phyloP scores from a whole-genome alignment of 148 eudicot genomes.

The Polygonum maritimum region DNA sequence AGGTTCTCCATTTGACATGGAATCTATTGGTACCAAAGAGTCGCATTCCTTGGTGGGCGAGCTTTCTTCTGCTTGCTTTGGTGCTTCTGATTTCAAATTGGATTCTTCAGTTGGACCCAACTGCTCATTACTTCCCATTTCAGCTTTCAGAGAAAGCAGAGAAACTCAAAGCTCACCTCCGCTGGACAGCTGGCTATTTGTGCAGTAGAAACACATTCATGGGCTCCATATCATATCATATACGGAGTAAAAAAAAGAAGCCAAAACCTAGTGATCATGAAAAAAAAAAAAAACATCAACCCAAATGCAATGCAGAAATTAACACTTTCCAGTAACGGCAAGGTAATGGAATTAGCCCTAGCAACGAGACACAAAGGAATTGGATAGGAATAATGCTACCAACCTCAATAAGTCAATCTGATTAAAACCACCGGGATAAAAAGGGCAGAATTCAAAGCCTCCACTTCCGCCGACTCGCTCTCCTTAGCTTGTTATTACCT shows the following conservation, averaged over 20 bases:
- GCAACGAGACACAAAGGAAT: not conserved
- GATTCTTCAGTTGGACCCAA: not conserved
- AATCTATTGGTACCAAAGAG: not conserved
- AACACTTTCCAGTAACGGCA: not conserved
- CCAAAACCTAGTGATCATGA: not conserved
- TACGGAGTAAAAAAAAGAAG: not conserved
- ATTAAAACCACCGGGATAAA: not conserved
- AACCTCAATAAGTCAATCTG: not conserved
- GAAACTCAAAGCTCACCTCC: not conserved
- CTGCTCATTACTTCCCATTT: not conserved
- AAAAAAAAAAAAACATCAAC: not conserved
- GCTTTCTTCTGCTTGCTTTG: conserved; percentile 1
- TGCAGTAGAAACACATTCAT: not conserved
- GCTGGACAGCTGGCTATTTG: not conserved
- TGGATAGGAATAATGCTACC: not conserved
- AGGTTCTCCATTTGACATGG: not conserved
- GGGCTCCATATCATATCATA: not conserved
- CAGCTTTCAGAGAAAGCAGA: not conserved
- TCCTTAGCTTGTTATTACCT: not conserved
- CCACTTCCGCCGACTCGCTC: not conserved
- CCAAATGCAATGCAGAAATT: conserved; percentile 1
- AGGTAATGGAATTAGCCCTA: not conserved
- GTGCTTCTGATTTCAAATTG: not conserved
- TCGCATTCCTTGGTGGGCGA: not conserved
- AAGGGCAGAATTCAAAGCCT: not conserved